phyloP scores from a whole-genome alignment of 2,329 filamentous ascomycete genomes.

The Thelonectria olida region DNA sequence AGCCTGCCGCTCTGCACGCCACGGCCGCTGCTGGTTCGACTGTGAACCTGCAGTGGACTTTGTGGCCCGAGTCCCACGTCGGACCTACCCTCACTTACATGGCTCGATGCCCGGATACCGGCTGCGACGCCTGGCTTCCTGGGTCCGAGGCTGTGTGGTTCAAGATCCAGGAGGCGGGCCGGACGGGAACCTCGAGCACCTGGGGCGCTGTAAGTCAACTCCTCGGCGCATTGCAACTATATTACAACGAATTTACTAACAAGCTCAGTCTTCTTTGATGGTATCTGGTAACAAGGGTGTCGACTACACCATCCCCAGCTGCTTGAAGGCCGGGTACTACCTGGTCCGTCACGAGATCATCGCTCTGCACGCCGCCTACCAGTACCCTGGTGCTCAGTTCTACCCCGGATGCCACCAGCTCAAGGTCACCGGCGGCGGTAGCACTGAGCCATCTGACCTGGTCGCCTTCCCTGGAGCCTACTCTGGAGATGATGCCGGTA shows the following conservation, averaged over 20 bases:
- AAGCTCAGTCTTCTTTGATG: slow-evolving; percentile 52
- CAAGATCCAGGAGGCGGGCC: slow-evolving; percentile 61
- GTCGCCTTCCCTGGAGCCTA: slow-evolving; percentile 66
- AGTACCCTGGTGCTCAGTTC: slow-evolving; percentile 64
- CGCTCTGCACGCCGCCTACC: slow-evolving; percentile 58
- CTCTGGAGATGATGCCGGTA: slow-evolving; percentile 57
- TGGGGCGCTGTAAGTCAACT: slow-evolving; percentile 53
- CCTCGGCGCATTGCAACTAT: not conserved
- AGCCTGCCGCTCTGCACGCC: slow-evolving; percentile 63
- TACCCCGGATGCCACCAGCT: slow-evolving; percentile 68
- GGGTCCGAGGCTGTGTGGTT: slow-evolving; percentile 63
- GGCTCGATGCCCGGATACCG: slow-evolving; percentile 63
- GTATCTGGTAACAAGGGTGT: slow-evolving; percentile 54
- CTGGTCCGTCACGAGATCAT: slow-evolving; percentile 68
- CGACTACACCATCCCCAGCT: slow-evolving; percentile 63
- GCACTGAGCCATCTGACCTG: slow-evolving; percentile 49
- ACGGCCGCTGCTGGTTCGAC: slow-evolving; percentile 61
- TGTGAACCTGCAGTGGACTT: slow-evolving; percentile 64
- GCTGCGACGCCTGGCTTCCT: slow-evolving; percentile 60
- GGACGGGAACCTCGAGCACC: slow-evolving; percentile 57
- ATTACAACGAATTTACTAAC: too few species aligned
- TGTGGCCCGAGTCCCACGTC: slow-evolving; percentile 59
- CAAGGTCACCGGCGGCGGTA: slow-evolving; percentile 60
- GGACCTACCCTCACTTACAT: slow-evolving; percentile 68
- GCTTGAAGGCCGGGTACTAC: slow-evolving; percentile 63